phyloP scores from a whole-genome alignment of 2,329 filamentous ascomycete species.

The Aspergillus sp. region DNA sequence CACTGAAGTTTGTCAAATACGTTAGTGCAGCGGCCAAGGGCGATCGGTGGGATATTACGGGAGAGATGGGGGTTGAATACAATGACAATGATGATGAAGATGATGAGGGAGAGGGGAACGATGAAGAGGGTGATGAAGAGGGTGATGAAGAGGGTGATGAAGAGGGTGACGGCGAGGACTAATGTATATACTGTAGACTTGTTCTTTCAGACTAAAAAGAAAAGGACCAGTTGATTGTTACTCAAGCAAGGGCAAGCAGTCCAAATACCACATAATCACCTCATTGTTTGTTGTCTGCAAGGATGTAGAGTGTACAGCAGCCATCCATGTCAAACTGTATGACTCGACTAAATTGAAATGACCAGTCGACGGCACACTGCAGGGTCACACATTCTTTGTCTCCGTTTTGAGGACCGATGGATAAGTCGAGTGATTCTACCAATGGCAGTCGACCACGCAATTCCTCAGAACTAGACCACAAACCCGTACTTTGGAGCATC shows the following conservation, averaged over 20 bases:
- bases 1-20: constrained; percentile 93
- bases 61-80: constrained; percentile 64
- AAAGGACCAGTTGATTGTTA: neutral
- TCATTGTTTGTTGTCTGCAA: neutral
- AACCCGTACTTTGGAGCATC: too few species aligned
- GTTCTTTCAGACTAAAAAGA: neutral
- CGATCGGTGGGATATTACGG: constrained; percentile 87
- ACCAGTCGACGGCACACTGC: too few species aligned
- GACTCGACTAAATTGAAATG: too few species aligned
- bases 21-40: constrained; percentile 75
- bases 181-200: neutral
- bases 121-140: constrained; percentile 13
- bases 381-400: too few species aligned
- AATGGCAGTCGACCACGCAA: too few species aligned
- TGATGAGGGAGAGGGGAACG: constrained; percentile 27
- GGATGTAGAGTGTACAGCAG: too few species aligned
- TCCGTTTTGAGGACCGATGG: too few species aligned
- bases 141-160: constrained; percentile 12
- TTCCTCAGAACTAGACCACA: too few species aligned
- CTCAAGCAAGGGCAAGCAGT: neutral
- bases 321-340: too few species aligned
- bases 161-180: constrained; percentile 2
- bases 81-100: constrained; percentile 44
- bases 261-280: too few species aligned
- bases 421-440: too few species aligned